Base-by-base conservation (phyloP, 768 basidiomycete genomes). In the Gyrodon lividus region DNA sequence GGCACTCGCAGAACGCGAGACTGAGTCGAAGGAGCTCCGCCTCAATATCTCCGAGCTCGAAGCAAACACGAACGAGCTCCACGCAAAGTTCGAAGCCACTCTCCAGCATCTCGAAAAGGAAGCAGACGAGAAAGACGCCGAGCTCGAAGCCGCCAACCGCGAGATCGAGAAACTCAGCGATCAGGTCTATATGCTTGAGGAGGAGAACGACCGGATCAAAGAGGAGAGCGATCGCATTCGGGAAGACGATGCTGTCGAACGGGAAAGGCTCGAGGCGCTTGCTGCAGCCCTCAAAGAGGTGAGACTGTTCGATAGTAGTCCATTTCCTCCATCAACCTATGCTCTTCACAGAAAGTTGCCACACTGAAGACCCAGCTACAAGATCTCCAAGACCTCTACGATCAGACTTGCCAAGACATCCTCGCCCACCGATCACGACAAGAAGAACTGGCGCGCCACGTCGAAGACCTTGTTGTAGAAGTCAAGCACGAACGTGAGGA, bases 121-220 rank as follows among this genome's bases (percentile, higher is more conserved):
- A 51, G 77, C 85, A 2, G 86, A 86, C 8, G 83, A 85, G 59
- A 91, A 90, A 69, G 92, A 94, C 44, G 79, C 72, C 2, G 89
- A 94, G 67, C 79, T 93, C 35, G 79, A 86, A 45, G 74, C 76
- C 16, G 75, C 89, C 37, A 89, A 88, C 58, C 73, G 80, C 38
- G 87, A 94, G 38, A 83, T 96, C 20, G 86, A 93, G 63, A 82
- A 79, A 52, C 80, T 96, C 40, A 82, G 90, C 5, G 85, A 90
- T 54, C 82, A 85, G 48, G 80, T 97, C 8, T 93, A 89, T 67
- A 73, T 82, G 39, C 79, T 96, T 1, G 96, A 98, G 64, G 92
- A 96, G 53, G 88, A 93, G 62, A 81, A 85, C 47, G 92, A 95
- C 55, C 76, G 81, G 26, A 65, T 88, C 44, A 83, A 79, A 62